These are phyloP conservation scores for Alopecurus myosuroides DNA, from an alignment of 176 grass and related monocot species.

Conservation along the genomic window DNA sequence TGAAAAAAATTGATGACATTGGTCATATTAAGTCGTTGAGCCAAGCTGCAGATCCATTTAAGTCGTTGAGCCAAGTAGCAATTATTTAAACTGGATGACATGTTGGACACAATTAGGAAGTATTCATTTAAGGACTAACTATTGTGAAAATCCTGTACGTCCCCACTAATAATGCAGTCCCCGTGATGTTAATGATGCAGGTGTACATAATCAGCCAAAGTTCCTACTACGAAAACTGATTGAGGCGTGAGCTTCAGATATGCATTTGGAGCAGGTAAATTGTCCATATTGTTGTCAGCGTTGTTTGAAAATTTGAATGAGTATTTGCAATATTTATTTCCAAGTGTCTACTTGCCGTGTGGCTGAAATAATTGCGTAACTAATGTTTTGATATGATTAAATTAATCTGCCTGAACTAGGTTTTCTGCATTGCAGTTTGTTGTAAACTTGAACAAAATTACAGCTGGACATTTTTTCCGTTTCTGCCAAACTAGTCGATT, in stretches of 20 bases:
- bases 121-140: background rate
- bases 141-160: background rate
- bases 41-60: background rate
- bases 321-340: background rate
- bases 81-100: background rate
- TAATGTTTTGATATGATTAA: background rate
- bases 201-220: conserved; percentile 71
- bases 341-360: background rate
- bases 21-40: background rate
- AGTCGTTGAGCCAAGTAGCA: too few relatives aligned
- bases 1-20: background rate
- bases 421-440: background rate
- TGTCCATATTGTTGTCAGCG: background rate
- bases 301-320: background rate
- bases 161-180: background rate
- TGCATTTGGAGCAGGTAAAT: conserved; percentile 3
- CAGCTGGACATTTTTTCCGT: background rate
- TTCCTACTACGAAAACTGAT: conserved; percentile 44
- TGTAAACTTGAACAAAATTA: background rate
- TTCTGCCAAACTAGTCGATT: background rate
- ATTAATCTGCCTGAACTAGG: background rate
- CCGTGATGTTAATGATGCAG: conserved; percentile 28
- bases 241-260: background rate
- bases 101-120: too few relatives aligned
- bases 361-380: background rate